Conservation (phyloP, 148 eudicot species). For the Spergularia marina region DNA sequence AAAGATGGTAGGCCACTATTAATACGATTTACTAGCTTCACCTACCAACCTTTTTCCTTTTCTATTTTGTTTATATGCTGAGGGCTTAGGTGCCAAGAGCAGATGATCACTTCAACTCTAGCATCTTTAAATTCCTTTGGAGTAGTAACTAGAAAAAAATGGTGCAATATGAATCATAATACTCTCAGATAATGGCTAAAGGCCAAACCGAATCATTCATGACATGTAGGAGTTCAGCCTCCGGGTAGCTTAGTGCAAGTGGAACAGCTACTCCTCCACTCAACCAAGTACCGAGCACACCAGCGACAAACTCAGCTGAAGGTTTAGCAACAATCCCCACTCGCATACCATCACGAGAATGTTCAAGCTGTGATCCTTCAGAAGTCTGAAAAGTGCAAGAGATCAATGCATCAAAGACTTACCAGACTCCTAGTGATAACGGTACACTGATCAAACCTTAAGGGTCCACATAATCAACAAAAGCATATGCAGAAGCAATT, state of each 20-base stretch:
- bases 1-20: not conserved
- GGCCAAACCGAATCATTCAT: slow-evolving; percentile 86
- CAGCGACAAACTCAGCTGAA: slow-evolving; percentile 92
- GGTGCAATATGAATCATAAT: not conserved
- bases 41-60: not conserved
- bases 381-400: slow-evolving; percentile 25
- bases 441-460: not conserved
- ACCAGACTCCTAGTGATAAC: not conserved
- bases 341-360: slow-evolving; percentile 65
- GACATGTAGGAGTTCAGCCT: slow-evolving; percentile 94
- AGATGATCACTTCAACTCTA: not conserved
- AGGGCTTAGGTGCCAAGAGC: not conserved
- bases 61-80: not conserved
- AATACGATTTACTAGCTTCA: not conserved
- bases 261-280: slow-evolving; percentile 99
- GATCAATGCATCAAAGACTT: not conserved
- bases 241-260: slow-evolving; percentile 97
- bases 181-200: slow-evolving; percentile 12
- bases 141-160: not conserved
- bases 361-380: slow-evolving; percentile 13
- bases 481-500: not conserved
- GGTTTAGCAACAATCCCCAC: slow-evolving; percentile 97
- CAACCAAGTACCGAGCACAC: slow-evolving; percentile 88
- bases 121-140: not conserved
- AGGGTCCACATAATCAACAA: not conserved